Evolutionary conservation across 202 grass and related monocot genomes (phyloP), one percentile per base, ranked within the genome.

Genomic region (Carex sylvatica): DNA sequence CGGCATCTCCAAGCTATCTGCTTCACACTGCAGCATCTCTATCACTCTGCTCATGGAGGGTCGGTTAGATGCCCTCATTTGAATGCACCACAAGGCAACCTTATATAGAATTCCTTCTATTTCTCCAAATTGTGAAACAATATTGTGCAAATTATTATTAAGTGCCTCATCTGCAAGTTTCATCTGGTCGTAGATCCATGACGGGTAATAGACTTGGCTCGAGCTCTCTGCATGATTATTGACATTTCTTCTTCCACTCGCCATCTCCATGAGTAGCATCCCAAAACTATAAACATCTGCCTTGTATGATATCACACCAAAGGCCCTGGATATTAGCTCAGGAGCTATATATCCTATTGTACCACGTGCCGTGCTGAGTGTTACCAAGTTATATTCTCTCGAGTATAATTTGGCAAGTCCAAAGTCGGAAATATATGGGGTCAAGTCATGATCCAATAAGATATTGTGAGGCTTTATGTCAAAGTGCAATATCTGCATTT

Each of bases 21-120:
- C 4, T 61, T 9, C 64, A 78, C 76, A 7, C 24, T 90, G 85
- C 0, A 88, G 84, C 90, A 94, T 92, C 61, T 94, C 85, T 63
- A 88, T 40, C 2, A 89, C 92, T 80, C 78, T 65, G 5, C 80
- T 84, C 89, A 94, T 89, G 0, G 80, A 44, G 0, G 92, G 89
- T 0, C 92, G 76, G 2, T 88, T 70, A 0, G 59, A 36, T 5
- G 83, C 46, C 44, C 36, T 91, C 83, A 91, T 85, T 16, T 94
- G 92, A 73, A 94, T 90, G 83, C 89, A 90, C 49, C 65, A 74
- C 8, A 91, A 53, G 9, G 87, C 89, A 18, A 90, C 16, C 10
- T 88, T 15, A 36, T 87, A 91, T 52, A 91, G 4, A 31, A 91
- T 89, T 61, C 68, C 91, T 74, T 94, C 87, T 55, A 84, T 61